Base-by-base conservation (phyloP, 2,329 filamentous ascomycete species). In the Fusarium neocosmosporiellum region DNA sequence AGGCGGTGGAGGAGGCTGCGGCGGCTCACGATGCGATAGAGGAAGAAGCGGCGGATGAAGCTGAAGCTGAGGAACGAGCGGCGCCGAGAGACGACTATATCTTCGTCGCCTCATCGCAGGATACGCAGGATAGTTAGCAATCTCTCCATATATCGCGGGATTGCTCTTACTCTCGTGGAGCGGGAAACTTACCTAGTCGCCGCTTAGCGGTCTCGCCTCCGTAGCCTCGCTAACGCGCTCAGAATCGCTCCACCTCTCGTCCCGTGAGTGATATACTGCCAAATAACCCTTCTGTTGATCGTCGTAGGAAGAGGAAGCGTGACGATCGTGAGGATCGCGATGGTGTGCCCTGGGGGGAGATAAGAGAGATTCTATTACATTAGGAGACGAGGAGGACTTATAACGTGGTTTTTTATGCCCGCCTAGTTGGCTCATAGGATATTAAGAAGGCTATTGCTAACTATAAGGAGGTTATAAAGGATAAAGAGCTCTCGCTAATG, bases 121-220 rank as follows among this genome's bases (percentile, higher is more conserved):
- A 46, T 20, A 46, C 1, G 8, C 16, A 24, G 16, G 5, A 46
- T 46, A 46, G 7, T 22, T 18, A 18, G 4, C 8, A 36, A 3
- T 36, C 6, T 36, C 6, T 36, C 8, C 7, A 1, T 36, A 7
- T 14, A 7, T 36, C 2, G 3, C 3, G 3, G 16, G 16, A 36
- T 36, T 18, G 18, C 7, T 46, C 6, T 46, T 27, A 27, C 27
- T n/a, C n/a, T n/a, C n/a, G n/a, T n/a, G n/a, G 27, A 46, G 20
- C 1, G 7, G 16, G 13, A 20, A 46, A 46, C 20, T 46, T 13
- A 46, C 7, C 9, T 46, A 14, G 2, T 8, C 7, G 5, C 5
- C 8, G 8, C 1, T 20, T 20, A 39, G 1, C 5, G 4, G 2
- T 2, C 9, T 39, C 11, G 5, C 18, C 18, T 39, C 4, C 4